These are phyloP conservation scores for Aegilops longissima DNA, from an alignment of 176 grass and related monocot species.

Conservation along the genomic window DNA sequence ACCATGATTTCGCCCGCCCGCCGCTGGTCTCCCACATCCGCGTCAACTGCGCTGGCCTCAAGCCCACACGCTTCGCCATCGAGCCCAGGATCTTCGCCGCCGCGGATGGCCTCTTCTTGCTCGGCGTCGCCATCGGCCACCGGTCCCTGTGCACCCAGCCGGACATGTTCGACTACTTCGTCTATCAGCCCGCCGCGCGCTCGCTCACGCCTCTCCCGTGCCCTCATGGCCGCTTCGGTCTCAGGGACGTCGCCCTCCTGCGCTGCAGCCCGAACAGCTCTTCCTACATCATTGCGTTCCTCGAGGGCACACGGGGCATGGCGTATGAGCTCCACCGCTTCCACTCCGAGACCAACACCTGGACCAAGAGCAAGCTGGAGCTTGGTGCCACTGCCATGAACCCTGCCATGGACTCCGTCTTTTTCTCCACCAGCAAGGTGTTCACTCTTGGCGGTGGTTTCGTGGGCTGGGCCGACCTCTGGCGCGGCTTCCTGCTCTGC, in stretches of 20 bases:
- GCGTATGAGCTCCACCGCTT: neutral
- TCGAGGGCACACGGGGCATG: neutral
- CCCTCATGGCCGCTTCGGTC: neutral
- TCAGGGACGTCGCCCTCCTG: neutral
- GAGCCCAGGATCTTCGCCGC: neutral
- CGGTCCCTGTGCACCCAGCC: neutral
- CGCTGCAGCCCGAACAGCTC: neutral
- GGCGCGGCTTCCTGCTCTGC: too few relatives aligned
- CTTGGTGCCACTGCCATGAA: too few relatives aligned
- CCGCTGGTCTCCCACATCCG: neutral
- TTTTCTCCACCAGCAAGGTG: too few relatives aligned
- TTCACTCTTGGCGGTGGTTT: too few relatives aligned
- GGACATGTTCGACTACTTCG: neutral
- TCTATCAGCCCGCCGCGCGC: neutral
- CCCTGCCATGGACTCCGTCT: too few relatives aligned
- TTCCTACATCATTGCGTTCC: neutral
- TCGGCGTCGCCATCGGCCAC: neutral
- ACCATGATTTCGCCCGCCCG: neutral
- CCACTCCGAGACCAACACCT: neutral
- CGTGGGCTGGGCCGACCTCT: too few relatives aligned
- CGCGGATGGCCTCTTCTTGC: neutral
- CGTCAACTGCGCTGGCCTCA: neutral
- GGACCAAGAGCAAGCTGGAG: neutral
- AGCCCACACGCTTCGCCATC: neutral
- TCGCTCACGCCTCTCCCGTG: neutral